phyloP scores from a whole-genome alignment of 129 eudicot species.

The Flaveria robusta region DNA sequence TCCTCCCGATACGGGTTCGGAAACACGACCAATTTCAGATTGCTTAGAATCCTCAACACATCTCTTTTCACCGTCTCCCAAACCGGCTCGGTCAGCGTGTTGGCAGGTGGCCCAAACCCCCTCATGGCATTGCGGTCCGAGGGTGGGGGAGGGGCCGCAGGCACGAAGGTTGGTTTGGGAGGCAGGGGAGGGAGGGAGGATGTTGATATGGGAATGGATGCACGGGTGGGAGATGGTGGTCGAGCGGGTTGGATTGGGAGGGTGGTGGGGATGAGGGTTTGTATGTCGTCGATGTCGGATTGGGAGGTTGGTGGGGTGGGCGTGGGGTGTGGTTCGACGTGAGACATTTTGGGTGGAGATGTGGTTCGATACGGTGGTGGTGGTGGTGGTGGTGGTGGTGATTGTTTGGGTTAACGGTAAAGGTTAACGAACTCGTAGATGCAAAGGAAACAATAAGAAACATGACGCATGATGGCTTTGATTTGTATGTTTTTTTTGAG shows the following conservation, averaged over 20 bases:
- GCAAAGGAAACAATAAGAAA: too few species aligned
- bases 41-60: slow-evolving; percentile 77
- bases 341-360: slow-evolving; percentile 44
- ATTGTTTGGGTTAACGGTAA: neutral
- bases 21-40: slow-evolving; percentile 87
- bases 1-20: slow-evolving; percentile 92
- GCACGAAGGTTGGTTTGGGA: slow-evolving; percentile 9
- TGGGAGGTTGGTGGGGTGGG: slow-evolving; percentile 72
- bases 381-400: slow-evolving; percentile 20
- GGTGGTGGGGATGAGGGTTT: slow-evolving; percentile 62
- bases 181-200: slow-evolving; percentile 61
- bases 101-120: slow-evolving; percentile 75
- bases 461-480: neutral
- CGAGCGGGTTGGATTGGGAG: slow-evolving; percentile 68
- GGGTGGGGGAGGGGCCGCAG: slow-evolving; percentile 37
- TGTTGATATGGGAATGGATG: slow-evolving; percentile 68
- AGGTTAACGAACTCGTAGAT: neutral
- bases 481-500: neutral
- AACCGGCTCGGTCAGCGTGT: slow-evolving; percentile 89
- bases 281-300: slow-evolving; percentile 96
- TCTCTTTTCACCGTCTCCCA: slow-evolving; percentile 97
- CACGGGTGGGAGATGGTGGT: slow-evolving; percentile 69
- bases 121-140: slow-evolving; percentile 10
- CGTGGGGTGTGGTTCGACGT: slow-evolving; percentile 47
- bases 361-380: slow-evolving; percentile 26